Evolutionary conservation across 352 stramenopile species (phyloP).

Genomic region (Globisporangium spiculum): DNA sequence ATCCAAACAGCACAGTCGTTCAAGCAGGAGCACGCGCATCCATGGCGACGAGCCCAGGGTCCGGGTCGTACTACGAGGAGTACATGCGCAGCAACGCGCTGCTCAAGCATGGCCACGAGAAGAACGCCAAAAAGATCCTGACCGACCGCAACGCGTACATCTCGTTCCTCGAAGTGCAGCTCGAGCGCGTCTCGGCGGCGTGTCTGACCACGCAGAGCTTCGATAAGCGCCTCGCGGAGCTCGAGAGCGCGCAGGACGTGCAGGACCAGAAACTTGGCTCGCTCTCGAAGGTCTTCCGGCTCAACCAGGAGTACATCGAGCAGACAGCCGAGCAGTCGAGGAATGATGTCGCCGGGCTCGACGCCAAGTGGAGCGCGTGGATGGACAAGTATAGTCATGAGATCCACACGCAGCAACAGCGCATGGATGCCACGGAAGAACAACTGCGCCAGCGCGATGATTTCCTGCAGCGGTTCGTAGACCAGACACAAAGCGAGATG

Average conservation of each 20-base stretch:
- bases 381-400: slow-evolving; percentile 63
- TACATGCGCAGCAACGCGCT: slow-evolving; percentile 79
- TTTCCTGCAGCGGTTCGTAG: slow-evolving; percentile 32
- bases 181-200: slow-evolving; percentile 82
- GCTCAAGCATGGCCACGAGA: slow-evolving; percentile 51
- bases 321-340: slow-evolving; percentile 43
- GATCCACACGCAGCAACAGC: slow-evolving; percentile 33
- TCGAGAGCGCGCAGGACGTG: slow-evolving; percentile 41
- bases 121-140: slow-evolving; percentile 68
- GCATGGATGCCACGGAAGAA: slow-evolving; percentile 34
- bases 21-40: not conserved
- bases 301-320: slow-evolving; percentile 75
- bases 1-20: not conserved
- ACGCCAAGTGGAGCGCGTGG: slow-evolving; percentile 48
- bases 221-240: slow-evolving; percentile 51
- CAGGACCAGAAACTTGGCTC: slow-evolving; percentile 61
- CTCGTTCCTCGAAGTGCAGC: slow-evolving; percentile 85
- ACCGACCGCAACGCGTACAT: slow-evolving; percentile 86
- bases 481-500: slow-evolving; percentile 30
- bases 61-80: slow-evolving; percentile 77
- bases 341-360: slow-evolving; percentile 31
- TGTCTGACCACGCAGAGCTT: slow-evolving; percentile 72
- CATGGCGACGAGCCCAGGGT: not conserved
- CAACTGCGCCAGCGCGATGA: slow-evolving; percentile 41
- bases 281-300: slow-evolving; percentile 62